phyloP scores from a whole-genome alignment of 768 basidiomycete species.

The Hirschioporus abietinus region DNA sequence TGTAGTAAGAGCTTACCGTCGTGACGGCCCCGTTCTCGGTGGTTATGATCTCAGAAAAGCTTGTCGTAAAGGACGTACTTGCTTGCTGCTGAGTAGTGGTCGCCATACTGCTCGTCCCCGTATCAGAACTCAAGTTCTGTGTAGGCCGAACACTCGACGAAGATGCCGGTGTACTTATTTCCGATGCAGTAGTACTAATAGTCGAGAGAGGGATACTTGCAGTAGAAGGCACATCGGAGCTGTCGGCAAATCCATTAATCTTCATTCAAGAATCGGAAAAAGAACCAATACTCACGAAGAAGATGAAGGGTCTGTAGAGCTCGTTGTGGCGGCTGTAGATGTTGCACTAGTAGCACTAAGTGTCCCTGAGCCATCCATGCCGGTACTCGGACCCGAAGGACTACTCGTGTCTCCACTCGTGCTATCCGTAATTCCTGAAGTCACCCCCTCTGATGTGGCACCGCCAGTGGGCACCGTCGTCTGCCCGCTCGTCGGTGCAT shows the following conservation, averaged over 20 bases:
- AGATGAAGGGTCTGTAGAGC: background rate
- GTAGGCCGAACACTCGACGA: background rate
- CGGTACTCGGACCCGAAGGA: background rate
- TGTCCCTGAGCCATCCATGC: too few species aligned
- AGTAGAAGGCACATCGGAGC: background rate
- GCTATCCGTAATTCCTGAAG: background rate
- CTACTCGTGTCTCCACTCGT: background rate
- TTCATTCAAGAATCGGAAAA: background rate
- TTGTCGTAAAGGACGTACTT: constrained; percentile 1
- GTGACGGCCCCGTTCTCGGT: background rate
- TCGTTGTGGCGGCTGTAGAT: background rate
- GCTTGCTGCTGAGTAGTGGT: background rate
- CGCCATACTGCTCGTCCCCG: background rate
- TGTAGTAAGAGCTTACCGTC: background rate
- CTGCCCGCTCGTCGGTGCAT: background rate
- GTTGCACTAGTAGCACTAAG: background rate
- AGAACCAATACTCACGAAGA: background rate
- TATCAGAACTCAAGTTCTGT: background rate
- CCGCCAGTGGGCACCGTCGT: background rate
- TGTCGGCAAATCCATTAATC: background rate
- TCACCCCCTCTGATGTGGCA: background rate
- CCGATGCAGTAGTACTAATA: background rate
- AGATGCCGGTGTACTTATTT: background rate
- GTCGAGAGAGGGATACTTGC: constrained; percentile 3
- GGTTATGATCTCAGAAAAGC: constrained; percentile 4